Base-by-base conservation (phyloP, 805 yeast genomes). In the Blastobotrys terrestris region DNA sequence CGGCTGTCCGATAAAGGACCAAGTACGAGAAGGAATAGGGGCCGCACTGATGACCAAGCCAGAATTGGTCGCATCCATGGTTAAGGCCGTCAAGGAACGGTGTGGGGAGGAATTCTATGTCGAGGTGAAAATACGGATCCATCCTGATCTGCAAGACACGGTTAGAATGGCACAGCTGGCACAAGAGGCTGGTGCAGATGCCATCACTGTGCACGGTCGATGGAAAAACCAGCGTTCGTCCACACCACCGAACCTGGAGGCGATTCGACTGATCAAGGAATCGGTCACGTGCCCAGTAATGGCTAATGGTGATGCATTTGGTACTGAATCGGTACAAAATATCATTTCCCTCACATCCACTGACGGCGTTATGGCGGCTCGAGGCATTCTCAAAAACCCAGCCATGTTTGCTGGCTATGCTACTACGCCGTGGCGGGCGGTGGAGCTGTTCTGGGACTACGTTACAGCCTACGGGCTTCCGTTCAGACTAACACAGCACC, bases 1-100 rank as follows among this genome's bases (percentile, higher is more conserved):
- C 69, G 99, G 99, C 0, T 94, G 99, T 70, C 99, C 99, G 1
- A 90, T 94, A 49, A 85, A 84, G 57, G 98, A 92, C 58, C 98
- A 94, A 67, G 87, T 88, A 13, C 76, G 96, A 44, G 97, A 90
- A 66, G 99, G 98, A 20, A 91, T 94, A 14, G 99, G 99, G 3
- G 97, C 97, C 1, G 97, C 97, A 0, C 74, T 94, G 53, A 91
- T 94, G 87, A 75, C 83, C 22, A 83, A 87, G 57, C 86, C 91
- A 1, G 90, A 87, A 39, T 71, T 83, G 48, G 94, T 94, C 3
- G 80, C 91, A 1, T 75, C 77, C 2, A 87, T 94, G 96, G 96
- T 94, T 4, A 70, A 74, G 44, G 88, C 90, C 1, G 95, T 89
- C 22, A 91, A 91, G 64, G 73, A 75, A 1, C 83, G 77, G 62